A percentile compares a stretch with the other conserved stretches of the same genome.
Evolutionary conservation across 225 moss, liverwort and hornwort genomes (phyloP).

Genomic region (Rhytidiadelphus loreus): DNA sequence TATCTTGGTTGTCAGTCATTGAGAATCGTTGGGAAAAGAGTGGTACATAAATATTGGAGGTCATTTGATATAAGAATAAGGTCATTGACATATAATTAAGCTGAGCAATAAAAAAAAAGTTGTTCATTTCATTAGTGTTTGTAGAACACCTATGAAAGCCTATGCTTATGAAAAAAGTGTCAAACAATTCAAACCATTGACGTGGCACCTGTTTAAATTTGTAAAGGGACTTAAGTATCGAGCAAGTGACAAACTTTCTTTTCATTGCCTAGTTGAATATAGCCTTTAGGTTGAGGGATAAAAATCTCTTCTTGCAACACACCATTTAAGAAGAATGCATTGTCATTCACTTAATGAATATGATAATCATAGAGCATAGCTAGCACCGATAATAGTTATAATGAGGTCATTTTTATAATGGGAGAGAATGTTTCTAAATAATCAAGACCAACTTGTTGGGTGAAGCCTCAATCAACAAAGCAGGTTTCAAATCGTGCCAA

Average conservation of each 20-base stretch:
- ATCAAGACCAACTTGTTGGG: not conserved
- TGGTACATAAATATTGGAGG: too few relatives aligned
- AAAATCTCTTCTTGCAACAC: not conserved
- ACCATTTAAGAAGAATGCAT: not conserved
- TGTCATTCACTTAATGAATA: not conserved
- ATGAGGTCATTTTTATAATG: not conserved
- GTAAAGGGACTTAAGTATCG: fast-evolving
- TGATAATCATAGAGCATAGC: fast-evolving
- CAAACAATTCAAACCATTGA: not conserved
- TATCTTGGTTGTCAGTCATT: too few relatives aligned
- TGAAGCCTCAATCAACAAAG: not conserved
- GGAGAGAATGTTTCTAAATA: fast-evolving
- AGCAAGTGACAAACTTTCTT: too few relatives aligned
- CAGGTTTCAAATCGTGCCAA: too few relatives aligned
- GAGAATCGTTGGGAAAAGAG: too few relatives aligned
- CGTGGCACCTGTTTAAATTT: fast-evolving
- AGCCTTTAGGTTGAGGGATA: not conserved
- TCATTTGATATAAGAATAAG: too few relatives aligned
- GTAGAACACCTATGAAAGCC: not conserved
- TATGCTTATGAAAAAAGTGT: not conserved
- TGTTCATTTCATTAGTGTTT: not conserved
- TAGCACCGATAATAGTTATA: fast-evolving
- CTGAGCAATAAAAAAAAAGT: too few relatives aligned
- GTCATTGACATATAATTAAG: too few relatives aligned
- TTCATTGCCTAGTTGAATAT: fast-evolving